These are phyloP conservation scores for Corymbia calophylla DNA, from an alignment of 441 rosid genomes.

Conservation along the genomic window DNA sequence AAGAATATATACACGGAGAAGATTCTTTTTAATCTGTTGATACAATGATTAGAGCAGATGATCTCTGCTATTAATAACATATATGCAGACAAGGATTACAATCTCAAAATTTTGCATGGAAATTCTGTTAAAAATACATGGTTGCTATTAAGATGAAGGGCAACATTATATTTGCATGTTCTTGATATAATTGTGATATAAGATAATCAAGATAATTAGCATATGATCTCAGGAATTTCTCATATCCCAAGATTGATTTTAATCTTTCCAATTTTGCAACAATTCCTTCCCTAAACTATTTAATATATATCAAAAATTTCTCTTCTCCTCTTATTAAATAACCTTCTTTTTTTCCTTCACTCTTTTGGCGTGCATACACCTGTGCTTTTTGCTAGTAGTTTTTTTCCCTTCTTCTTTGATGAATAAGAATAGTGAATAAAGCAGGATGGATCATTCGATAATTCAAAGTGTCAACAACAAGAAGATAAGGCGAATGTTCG, in stretches of 20 bases:
- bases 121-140: not conserved
- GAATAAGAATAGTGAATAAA: not conserved
- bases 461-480: not conserved
- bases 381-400: not conserved
- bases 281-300: not conserved
- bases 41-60: not conserved
- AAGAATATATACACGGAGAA: not conserved
- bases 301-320: not conserved
- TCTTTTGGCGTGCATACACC: not conserved
- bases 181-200: not conserved
- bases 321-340: not conserved
- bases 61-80: not conserved
- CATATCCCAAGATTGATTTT: not conserved
- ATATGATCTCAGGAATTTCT: not conserved
- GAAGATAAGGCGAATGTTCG: not conserved
- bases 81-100: not conserved
- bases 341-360: not conserved
- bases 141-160: not conserved
- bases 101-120: not conserved
- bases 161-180: not conserved
- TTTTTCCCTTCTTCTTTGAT: not conserved
- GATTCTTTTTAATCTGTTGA: not conserved
- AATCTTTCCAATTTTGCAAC: not conserved
- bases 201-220: not conserved
- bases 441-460: not conserved